These are phyloP conservation scores for Pulveroboletus sp. DNA, from an alignment of 768 basidiomycete species.

Conservation along the genomic window DNA sequence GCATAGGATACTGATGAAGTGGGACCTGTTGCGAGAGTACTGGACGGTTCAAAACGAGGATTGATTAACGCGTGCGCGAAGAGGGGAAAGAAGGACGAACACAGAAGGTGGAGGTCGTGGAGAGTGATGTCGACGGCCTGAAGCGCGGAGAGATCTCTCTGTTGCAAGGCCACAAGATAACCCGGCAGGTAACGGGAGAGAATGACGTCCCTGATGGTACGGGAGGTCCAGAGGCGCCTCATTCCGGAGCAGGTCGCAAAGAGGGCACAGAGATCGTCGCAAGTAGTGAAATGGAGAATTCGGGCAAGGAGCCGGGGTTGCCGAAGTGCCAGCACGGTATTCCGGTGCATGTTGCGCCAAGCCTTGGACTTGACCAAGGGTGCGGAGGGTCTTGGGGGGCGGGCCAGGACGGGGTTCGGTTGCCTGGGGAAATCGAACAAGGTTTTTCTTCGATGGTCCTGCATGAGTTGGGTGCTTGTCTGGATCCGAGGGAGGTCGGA, in stretches of 20 bases:
- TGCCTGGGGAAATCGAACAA: background rate
- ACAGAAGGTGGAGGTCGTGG: constrained; percentile 56
- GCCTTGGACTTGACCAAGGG: constrained; percentile 16
- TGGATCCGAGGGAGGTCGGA: background rate
- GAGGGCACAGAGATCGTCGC: constrained; percentile 40
- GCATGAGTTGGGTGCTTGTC: background rate
- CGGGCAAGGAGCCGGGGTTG: constrained; percentile 32
- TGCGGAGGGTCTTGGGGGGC: constrained; percentile 1
- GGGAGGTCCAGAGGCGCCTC: constrained; percentile 30
- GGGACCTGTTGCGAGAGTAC: constrained; percentile 62
- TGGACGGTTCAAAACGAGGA: constrained; percentile 23
- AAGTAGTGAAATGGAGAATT: constrained; percentile 31
- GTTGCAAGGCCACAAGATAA: constrained; percentile 42
- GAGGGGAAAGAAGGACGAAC: constrained; percentile 41
- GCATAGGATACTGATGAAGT: constrained; percentile 67
- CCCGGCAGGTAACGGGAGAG: constrained; percentile 54
- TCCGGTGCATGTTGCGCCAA: constrained; percentile 27
- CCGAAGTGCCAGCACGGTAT: constrained; percentile 24
- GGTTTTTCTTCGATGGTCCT: background rate
- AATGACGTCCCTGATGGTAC: constrained; percentile 35
- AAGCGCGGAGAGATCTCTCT: constrained; percentile 36
- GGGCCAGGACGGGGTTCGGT: background rate
- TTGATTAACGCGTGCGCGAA: constrained; percentile 5
- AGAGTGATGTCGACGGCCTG: constrained; percentile 50
- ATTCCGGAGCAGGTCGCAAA: constrained; percentile 33